Conservation (phyloP, 768 basidiomycete species). For the Mycena maculata region DNA sequence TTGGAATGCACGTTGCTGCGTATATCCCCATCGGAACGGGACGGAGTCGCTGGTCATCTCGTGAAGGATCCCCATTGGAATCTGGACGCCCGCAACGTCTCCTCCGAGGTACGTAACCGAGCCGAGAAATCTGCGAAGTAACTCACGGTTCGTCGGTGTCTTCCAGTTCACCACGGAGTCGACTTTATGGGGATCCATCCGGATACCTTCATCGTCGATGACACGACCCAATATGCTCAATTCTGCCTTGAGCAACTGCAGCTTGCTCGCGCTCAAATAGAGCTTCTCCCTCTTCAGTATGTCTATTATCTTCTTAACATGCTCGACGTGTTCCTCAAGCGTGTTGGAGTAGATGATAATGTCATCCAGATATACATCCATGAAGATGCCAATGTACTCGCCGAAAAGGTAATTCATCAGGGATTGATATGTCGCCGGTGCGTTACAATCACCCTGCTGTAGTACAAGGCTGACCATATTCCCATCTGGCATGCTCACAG, state of each 20-base stretch:
- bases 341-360: neutral
- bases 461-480: too few species aligned
- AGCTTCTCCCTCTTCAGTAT: conserved; percentile 40
- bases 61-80: conserved; percentile 44
- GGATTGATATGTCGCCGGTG: neutral
- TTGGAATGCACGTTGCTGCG: conserved; percentile 26
- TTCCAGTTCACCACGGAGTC: conserved; percentile 22
- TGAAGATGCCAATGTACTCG: neutral
- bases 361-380: neutral
- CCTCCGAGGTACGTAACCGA: conserved; percentile 40
- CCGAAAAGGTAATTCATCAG: neutral
- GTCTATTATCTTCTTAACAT: conserved; percentile 32
- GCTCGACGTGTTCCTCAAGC: neutral
- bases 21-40: conserved; percentile 16
- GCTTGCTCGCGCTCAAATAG: conserved; percentile 43
- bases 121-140: conserved; percentile 44
- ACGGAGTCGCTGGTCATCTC: conserved; percentile 10
- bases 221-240: conserved; percentile 45
- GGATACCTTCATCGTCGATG: conserved; percentile 41
- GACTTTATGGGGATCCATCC: conserved; percentile 35
- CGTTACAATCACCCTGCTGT: neutral
- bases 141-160: conserved; percentile 25
- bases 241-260: conserved; percentile 21
- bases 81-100: conserved; percentile 36
- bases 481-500: too few species aligned